Percentiles rank a stretch among this genome's conserved stretches.
These are phyloP conservation scores for Prunus padus DNA, from an alignment of 306 rosid genomes.

Conservation along the genomic window DNA sequence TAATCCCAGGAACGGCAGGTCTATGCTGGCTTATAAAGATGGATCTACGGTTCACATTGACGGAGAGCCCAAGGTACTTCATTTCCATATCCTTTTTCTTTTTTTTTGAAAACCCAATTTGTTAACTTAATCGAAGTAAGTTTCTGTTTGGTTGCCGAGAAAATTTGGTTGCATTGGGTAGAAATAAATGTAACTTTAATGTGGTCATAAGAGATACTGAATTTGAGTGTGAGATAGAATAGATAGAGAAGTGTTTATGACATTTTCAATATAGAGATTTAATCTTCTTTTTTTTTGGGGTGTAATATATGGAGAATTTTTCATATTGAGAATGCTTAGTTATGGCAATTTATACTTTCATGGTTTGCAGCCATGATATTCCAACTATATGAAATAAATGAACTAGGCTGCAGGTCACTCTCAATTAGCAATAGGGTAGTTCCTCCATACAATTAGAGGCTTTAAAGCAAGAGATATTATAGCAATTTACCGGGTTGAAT, in stretches of 20 bases:
- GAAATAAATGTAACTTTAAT: not conserved
- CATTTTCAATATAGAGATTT: not conserved
- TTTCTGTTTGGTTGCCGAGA: conserved; percentile 19
- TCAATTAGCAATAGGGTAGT: not conserved
- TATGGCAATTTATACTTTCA: not conserved
- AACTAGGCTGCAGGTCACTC: not conserved
- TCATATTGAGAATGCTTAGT: no score
- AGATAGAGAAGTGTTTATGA: no score
- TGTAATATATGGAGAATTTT: no score
- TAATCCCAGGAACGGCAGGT: conserved; percentile 63
- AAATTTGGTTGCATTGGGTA: not conserved
- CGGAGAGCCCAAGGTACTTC: conserved; percentile 81
- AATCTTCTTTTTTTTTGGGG: not conserved
- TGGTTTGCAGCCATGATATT: no score
- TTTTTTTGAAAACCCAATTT: not conserved
- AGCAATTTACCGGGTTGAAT: not conserved
- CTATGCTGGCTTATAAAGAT: conserved; percentile 67
- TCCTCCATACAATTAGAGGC: not conserved
- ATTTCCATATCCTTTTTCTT: not conserved
- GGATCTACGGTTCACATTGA: conserved; percentile 63
- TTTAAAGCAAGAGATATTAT: not conserved
- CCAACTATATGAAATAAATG: no score
- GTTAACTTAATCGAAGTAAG: not conserved
- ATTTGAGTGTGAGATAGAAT: not conserved
- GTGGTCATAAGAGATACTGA: not conserved